Base-by-base conservation (phyloP, 192 early-diverging fungal genomes). In the Coemansia sp. region DNA sequence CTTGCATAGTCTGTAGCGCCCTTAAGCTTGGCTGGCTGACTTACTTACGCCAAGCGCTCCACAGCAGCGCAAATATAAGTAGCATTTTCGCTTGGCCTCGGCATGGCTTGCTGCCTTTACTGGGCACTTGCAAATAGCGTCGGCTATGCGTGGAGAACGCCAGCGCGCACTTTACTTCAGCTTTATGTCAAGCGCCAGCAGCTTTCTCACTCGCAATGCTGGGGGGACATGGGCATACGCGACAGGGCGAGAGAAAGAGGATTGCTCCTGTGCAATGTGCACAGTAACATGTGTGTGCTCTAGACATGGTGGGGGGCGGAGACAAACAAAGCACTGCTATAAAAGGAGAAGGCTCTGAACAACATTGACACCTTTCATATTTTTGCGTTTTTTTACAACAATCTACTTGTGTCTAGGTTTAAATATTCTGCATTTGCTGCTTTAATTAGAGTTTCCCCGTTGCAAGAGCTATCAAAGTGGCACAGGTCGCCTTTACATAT, bases 91-190 rank as follows among this genome's bases (percentile, higher is more conserved):
- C 17, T 58, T 19, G 32, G 19, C 8, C 6, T 19, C 56, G 20
- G 56, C 31, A 32, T 58, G 56, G 56, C 56, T 25, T 58, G 56
- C 56, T 37, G 56, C 56, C 9, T 58, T 29, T 32, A 58, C 35
- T 15, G 35, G 36, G 35, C 56, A 58, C 56, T 58, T 38, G 56
- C 56, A 1, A 58, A 58, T 58, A 58, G 56, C 19, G 19, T 38
- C 56, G 20, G 56, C 56, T 38, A 35, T 58, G 56, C 37, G 56
- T 58, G 56, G 56, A 58, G 56, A 58, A 38, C 56, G 56, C 56
- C 56, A 37, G 35, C 10, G 17, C 56, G 32, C 56, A 15, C 37
- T 36, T 20, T 38, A 36, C n/a, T 10, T 10, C 56, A 32, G 19
- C 3, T 58, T 35, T 58, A 58, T 31, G 36, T 38, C 56, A 37